A percentile compares a stretch with the other conserved stretches of the same genome.
These are phyloP conservation scores for Claviceps paspali DNA, from an alignment of 2,329 filamentous ascomycete species.

Conservation along the genomic window DNA sequence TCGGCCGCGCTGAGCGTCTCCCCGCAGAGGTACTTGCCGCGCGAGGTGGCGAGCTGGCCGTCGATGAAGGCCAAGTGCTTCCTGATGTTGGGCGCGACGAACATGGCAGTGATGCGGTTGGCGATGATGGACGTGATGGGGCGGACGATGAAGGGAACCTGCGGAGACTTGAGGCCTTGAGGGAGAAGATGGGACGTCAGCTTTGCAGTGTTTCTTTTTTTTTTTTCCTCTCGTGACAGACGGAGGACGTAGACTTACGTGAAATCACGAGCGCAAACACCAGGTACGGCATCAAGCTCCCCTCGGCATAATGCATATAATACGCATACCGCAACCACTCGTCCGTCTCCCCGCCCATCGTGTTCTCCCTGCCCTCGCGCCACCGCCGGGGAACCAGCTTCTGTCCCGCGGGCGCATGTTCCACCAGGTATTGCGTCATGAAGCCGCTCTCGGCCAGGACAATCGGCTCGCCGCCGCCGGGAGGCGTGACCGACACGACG, in stretches of 20 bases:
- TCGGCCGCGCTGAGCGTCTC: conserved; percentile 34
- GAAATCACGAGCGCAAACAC: conserved; percentile 47
- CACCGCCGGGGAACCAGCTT: conserved; percentile 37
- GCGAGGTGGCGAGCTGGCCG: conserved; percentile 29
- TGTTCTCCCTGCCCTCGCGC: conserved; percentile 41
- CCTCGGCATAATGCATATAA: conserved; percentile 74
- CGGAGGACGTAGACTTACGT: no score
- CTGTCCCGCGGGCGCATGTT: conserved; percentile 36
- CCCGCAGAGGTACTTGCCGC: conserved; percentile 33
- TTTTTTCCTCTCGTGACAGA: neutral
- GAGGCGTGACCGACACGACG: conserved; percentile 47
- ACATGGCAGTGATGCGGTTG: conserved; percentile 21
- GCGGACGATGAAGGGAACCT: conserved; percentile 37
- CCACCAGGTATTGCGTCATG: conserved; percentile 69
- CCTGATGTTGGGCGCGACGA: conserved; percentile 32
- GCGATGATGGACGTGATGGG: conserved; percentile 33
- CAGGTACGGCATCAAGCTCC: conserved; percentile 61
- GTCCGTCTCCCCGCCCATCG: conserved; percentile 44
- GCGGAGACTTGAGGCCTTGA: conserved; percentile 27
- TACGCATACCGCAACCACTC: conserved; percentile 47
- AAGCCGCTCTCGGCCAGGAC: conserved; percentile 70
- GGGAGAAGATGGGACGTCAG: no score
- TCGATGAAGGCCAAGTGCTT: conserved; percentile 35
- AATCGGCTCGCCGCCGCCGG: conserved; percentile 25
- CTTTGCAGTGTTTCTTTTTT: no score